Percentiles rank a stretch among this genome's conserved stretches.
phyloP scores from a whole-genome alignment of 163 green algal genomes.

The Chlorella variabilis region DNA sequence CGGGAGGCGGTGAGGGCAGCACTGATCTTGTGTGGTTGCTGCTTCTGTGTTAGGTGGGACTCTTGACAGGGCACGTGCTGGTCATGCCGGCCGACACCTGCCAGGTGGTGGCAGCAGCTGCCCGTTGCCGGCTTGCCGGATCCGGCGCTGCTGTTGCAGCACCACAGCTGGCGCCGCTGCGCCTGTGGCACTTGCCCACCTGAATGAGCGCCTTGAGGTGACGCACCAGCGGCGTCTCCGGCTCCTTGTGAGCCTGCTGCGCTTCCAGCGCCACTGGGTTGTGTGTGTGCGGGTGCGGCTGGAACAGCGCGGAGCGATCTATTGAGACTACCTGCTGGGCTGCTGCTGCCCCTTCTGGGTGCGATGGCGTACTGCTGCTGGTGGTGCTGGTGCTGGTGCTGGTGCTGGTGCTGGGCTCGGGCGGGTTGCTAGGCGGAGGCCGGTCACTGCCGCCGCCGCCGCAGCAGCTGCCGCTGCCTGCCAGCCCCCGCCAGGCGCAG shows the following conservation, averaged over 20 bases:
- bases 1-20: background rate
- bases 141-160: no score
- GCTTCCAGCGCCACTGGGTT: slow-evolving; percentile 11
- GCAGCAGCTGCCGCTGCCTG: background rate
- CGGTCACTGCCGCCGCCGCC: background rate
- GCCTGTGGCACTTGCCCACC: no score
- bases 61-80: no score
- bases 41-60: no score
- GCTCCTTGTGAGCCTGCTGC: slow-evolving; percentile 47
- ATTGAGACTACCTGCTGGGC: slow-evolving; percentile 48
- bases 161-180: no score
- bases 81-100: no score
- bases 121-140: no score
- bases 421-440: background rate
- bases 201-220: slow-evolving; percentile 65
- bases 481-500: slow-evolving; percentile 12
- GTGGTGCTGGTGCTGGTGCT: background rate
- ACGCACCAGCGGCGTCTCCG: slow-evolving; percentile 56
- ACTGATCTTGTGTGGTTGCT: no score
- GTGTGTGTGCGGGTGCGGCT: slow-evolving; percentile 29
- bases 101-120: no score
- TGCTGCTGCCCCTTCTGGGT: background rate
- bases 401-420: background rate
- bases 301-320: slow-evolving; percentile 59
- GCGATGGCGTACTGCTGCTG: background rate